Base-by-base conservation (phyloP, 2,329 filamentous ascomycete genomes). In the Dothideomycetidae sp. region DNA sequence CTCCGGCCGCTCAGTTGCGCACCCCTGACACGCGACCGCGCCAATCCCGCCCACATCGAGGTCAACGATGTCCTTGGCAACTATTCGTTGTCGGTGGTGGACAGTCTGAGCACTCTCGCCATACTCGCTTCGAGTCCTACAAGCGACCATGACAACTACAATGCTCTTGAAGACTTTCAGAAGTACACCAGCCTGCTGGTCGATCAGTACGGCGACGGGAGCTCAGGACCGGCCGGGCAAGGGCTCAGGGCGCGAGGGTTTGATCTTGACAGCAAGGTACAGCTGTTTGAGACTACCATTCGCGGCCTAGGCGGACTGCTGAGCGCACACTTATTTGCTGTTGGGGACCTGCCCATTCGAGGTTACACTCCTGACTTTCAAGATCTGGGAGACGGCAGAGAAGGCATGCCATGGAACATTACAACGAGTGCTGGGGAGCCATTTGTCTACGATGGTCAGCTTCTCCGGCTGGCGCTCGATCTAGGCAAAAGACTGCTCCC, bases 241-340 rank as follows among this genome's bases (percentile, higher is more conserved):
- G 88, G 88, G 3, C 65, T 70, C 40, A 69, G 84, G 45, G 76
- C 77, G 3, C 71, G 75, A 38, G 90, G 85, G 0, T 98, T 98
- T 51, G 84, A 98, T 57, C 66, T 93, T 29, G 88, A 98, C 59
- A 93, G 86, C 63, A 98, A 96, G 60, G 90, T 98, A 2, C 88
- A 98, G 61, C 84, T 98, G 28, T 98, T 98, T 53, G 90, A 98
- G 63, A 96, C 88, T 1, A 88, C 93, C 23, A 98, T 98, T 48
- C 73, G 90, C 41, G 90, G 88, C 11, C 73, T 93, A 31, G 90
- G 90, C 10, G 90, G 90, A 1, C 64, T 98, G 40, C 62, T 98
- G 46, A 94, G 86, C 52, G 85, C 88, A 2, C 90, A 98, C 61
- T 63, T 94, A 29, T 98, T 98, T 56, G 88, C 90, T 10, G 68